Evolutionary conservation across 352 stramenopile species (phyloP), one percentile per base, ranked within the genome.

Genomic region (Blastocystis sp.): DNA sequence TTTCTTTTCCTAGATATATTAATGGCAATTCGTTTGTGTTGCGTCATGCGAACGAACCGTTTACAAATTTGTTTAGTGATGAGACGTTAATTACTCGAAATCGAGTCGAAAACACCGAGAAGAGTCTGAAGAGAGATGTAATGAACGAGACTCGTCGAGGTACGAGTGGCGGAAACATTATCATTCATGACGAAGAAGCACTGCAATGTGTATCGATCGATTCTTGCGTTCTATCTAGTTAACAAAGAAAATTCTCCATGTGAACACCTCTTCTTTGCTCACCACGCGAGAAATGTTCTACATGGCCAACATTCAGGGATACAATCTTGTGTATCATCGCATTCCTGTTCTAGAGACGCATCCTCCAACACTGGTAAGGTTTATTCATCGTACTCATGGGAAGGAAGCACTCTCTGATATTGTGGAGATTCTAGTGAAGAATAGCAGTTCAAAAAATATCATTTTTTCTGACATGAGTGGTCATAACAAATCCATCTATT

Each of bases 81-180:
- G 73, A 84, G 55, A 95, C 95, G 43, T 93, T 94, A 3, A 93
- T 93, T 34, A 96, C 96, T 53, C 43, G 66, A 53, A 84, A 45
- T 8, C 59, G 45, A 18, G 73, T 97, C 47, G 92, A 93, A 0
- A 92, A 92, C 20, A 96, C 95, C 45, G 94, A 97, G 80, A 62
- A 88, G 18, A 93, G 95, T 68, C 92, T 96, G 0, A 96, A 96
- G 90, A 90, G 93, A 45, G 94, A 97, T 61, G 90, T 96, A 34
- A 91, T 95, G 29, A 89, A 75, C 1, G 93, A 95, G 82, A 34
- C 34, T 11, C 73, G 53, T 68, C 93, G 95, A 29, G 79, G 88
- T n/a, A 34, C 39, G 0, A 91, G 87, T 41, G 56, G 76, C 9
- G 59, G 87, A 8, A 79, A 87, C 54, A 90, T 91, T 50, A 26